Percentiles rank a stretch among this genome's conserved stretches.
phyloP scores from a whole-genome alignment of 768 basidiomycete genomes.

The Epithele typhae region DNA sequence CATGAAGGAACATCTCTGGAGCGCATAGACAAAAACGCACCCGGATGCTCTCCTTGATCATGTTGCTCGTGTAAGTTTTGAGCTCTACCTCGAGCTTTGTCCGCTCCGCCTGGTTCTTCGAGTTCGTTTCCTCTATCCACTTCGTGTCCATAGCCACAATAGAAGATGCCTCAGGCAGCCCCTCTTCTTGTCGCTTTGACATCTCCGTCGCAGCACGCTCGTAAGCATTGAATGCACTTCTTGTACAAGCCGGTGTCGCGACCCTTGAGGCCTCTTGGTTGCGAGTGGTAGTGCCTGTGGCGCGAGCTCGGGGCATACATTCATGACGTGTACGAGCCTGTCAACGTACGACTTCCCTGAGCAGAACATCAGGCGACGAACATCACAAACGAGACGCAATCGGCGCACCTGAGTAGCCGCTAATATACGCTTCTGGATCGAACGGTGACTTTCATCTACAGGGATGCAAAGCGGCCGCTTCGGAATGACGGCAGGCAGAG shows the following conservation, averaged over 20 bases:
- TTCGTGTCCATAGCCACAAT: slow-evolving; percentile 53
- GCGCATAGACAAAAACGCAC: slow-evolving; percentile 42
- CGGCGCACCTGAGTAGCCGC: slow-evolving; percentile 71
- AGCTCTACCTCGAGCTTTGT: slow-evolving; percentile 90
- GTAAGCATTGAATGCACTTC: slow-evolving; percentile 48
- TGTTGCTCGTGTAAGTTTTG: slow-evolving; percentile 91
- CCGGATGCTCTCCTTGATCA: slow-evolving; percentile 98
- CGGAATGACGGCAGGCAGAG: too few species aligned
- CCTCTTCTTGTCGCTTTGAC: too few species aligned
- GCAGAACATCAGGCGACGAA: background rate
- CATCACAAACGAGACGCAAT: background rate
- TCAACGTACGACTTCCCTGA: slow-evolving; percentile 74
- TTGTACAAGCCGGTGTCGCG: slow-evolving; percentile 65
- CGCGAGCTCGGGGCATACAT: slow-evolving; percentile 62
- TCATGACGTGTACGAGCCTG: slow-evolving; percentile 65
- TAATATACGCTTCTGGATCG: slow-evolving; percentile 77
- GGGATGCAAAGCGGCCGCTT: slow-evolving; percentile 12
- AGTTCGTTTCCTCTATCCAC: slow-evolving; percentile 69
- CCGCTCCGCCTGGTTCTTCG: slow-evolving; percentile 67
- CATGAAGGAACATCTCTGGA: background rate
- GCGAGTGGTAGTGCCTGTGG: slow-evolving; percentile 69
- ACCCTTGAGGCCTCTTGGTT: slow-evolving; percentile 52
- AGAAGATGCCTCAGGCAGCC: slow-evolving; percentile 43
- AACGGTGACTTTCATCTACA: slow-evolving; percentile 83
- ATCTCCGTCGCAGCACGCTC: slow-evolving; percentile 39